A percentile compares a stretch with the other conserved stretches of the same genome.
Conservation (phyloP, 108 stramenopile genomes). For the Nannochloropsis oceanica region DNA sequence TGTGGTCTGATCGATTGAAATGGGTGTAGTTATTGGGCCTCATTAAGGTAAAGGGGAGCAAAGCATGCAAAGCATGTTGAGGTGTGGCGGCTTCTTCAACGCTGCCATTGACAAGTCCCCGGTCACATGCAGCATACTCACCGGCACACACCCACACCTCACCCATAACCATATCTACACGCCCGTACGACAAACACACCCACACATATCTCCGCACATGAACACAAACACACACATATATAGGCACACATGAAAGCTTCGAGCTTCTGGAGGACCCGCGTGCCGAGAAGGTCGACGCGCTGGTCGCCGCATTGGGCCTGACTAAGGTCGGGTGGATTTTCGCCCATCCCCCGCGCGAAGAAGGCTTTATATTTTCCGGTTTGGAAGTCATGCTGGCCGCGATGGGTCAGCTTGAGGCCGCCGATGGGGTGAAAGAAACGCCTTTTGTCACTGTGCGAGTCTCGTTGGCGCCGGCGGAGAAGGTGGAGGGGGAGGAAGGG, state of each 20-base stretch:
- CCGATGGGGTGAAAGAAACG: conserved; percentile 70
- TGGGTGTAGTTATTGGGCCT: too few species aligned
- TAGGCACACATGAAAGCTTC: conserved; percentile 49
- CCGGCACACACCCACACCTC: too few species aligned
- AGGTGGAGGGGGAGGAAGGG: not conserved
- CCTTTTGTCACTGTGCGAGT: conserved; percentile 87
- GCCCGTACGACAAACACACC: too few species aligned
- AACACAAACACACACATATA: not conserved
- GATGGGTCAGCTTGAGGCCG: conserved; percentile 78
- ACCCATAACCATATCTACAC: too few species aligned
- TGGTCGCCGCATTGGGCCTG: conserved; percentile 60
- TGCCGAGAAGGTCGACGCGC: conserved; percentile 62
- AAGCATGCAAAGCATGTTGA: too few species aligned
- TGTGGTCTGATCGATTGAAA: too few species aligned
- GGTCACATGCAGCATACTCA: too few species aligned
- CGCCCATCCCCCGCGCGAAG: conserved; percentile 78
- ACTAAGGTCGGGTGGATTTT: conserved; percentile 85
- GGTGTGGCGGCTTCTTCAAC: too few species aligned
- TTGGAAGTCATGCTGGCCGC: conserved; percentile 81
- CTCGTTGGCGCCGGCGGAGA: conserved; percentile 30
- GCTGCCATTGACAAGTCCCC: too few species aligned
- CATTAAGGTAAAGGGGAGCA: too few species aligned
- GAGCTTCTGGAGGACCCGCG: conserved; percentile 69
- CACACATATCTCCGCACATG: too few species aligned
- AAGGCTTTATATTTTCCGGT: conserved; percentile 66